These are phyloP conservation scores for Sclerotinia minor DNA, from an alignment of 2,329 filamentous ascomycete genomes.

Conservation along the genomic window DNA sequence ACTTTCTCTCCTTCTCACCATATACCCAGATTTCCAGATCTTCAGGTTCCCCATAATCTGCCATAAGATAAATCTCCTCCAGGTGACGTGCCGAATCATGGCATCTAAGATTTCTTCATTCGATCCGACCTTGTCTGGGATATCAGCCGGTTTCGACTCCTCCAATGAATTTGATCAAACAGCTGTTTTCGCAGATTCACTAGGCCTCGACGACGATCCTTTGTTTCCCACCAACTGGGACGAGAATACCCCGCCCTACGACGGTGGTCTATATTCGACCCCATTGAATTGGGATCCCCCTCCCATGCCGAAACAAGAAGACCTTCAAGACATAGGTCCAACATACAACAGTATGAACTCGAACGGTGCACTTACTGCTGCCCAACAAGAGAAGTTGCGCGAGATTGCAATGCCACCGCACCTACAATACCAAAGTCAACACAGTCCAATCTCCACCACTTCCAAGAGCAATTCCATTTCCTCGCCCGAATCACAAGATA, in stretches of 20 bases:
- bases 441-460: conserved; percentile 57
- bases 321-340: conserved; percentile 25
- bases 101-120: conserved; percentile 30
- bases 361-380: conserved; percentile 52
- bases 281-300: conserved; percentile 41
- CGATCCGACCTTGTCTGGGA: conserved; percentile 37
- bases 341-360: conserved; percentile 29
- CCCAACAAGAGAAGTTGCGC: conserved; percentile 60
- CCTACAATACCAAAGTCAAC: conserved; percentile 53
- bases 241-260: conserved; percentile 39
- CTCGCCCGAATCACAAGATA: conserved; percentile 59
- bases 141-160: conserved; percentile 34
- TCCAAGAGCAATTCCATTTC: conserved; percentile 53
- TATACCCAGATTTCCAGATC: neutral
- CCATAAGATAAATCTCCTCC: neutral
- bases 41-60: neutral
- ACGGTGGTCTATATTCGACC: conserved; percentile 40
- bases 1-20: conserved; percentile 8
- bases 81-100: conserved; percentile 28
- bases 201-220: conserved; percentile 36
- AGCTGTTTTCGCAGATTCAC: conserved; percentile 33
- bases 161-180: conserved; percentile 34
- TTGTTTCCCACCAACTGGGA: conserved; percentile 38
- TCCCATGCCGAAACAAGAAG: conserved; percentile 34
- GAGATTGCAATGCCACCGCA: conserved; percentile 65